Evolutionary conservation across 495 filamentous ascomycete genomes (phyloP).

Genomic region (Hyaloscypha bicolor): DNA sequence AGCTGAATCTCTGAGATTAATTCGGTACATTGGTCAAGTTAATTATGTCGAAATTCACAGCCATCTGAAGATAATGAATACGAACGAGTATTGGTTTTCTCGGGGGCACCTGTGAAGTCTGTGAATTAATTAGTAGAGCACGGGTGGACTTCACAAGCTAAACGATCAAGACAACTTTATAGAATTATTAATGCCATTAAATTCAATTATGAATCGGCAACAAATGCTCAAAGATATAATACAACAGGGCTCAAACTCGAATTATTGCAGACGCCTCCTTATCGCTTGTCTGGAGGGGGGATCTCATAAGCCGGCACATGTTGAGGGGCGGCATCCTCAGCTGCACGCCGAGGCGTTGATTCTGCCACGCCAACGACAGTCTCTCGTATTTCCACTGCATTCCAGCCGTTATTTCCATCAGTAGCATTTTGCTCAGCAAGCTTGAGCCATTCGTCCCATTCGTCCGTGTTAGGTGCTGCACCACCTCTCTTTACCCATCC

Average conservation of each 20-base stretch:
- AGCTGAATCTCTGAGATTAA: no score
- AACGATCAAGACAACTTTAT: no score
- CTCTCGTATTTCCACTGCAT: conserved; percentile 41
- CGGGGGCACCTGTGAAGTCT: no score
- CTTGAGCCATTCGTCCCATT: conserved; percentile 55
- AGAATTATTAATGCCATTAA: no score
- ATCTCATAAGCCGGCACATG: conserved; percentile 30
- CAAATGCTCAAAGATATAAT: background rate
- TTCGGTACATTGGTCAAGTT: no score
- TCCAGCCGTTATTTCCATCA: conserved; percentile 40
- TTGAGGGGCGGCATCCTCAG: conserved; percentile 23
- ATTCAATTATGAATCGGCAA: background rate
- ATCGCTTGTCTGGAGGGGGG: conserved; percentile 12
- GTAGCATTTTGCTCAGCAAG: conserved; percentile 46
- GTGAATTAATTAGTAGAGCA: no score
- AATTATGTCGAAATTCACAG: no score
- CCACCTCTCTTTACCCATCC: conserved; percentile 52
- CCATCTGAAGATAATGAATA: no score
- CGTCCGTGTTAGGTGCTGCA: conserved; percentile 48
- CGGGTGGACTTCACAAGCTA: no score
- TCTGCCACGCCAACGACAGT: conserved; percentile 22
- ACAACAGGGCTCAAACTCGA: background rate
- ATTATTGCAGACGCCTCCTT: background rate
- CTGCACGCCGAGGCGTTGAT: background rate
- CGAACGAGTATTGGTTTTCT: no score